phyloP scores from a whole-genome alignment of 2,329 filamentous ascomycete genomes.

The Fusarium setosum region DNA sequence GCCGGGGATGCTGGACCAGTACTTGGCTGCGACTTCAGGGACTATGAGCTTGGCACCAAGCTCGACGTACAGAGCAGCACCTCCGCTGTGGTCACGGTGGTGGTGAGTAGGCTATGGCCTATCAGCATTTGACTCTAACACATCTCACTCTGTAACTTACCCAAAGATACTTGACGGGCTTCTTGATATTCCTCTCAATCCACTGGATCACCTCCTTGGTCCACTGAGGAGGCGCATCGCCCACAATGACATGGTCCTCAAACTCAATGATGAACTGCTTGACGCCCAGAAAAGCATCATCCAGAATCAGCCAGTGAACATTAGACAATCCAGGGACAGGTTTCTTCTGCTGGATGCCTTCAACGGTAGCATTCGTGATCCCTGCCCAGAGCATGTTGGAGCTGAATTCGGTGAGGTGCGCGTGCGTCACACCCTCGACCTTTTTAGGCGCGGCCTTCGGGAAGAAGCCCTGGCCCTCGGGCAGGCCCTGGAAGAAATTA shows the following conservation, averaged over 20 bases:
- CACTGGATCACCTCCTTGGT: slow-evolving; percentile 14
- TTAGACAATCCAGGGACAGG: background rate
- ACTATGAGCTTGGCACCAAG: slow-evolving; percentile 13
- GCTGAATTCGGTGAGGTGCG: slow-evolving; percentile 24
- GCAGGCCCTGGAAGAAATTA: background rate
- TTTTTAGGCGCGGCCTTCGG: background rate
- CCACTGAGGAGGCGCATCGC: slow-evolving; percentile 19
- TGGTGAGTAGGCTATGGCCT: slow-evolving; percentile 24
- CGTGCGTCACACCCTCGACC: background rate
- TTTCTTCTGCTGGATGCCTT: background rate
- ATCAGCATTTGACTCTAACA: background rate
- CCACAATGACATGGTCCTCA: slow-evolving; percentile 22
- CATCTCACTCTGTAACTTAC: background rate
- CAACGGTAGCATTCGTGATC: background rate
- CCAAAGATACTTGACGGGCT: slow-evolving; percentile 15
- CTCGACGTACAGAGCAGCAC: slow-evolving; percentile 6
- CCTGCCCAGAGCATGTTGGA: slow-evolving; percentile 22
- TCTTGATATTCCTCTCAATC: slow-evolving; percentile 12
- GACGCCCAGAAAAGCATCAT: slow-evolving; percentile 5
- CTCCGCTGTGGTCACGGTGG: slow-evolving; percentile 25
- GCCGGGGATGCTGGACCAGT: slow-evolving; percentile 16
- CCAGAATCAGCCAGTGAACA: slow-evolving; percentile 23
- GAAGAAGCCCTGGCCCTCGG: background rate
- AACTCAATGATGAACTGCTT: slow-evolving; percentile 33
- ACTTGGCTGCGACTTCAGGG: slow-evolving; percentile 8